These are phyloP conservation scores for Saturnispora sanitii DNA, from an alignment of 805 yeast species.

Conservation along the genomic window DNA sequence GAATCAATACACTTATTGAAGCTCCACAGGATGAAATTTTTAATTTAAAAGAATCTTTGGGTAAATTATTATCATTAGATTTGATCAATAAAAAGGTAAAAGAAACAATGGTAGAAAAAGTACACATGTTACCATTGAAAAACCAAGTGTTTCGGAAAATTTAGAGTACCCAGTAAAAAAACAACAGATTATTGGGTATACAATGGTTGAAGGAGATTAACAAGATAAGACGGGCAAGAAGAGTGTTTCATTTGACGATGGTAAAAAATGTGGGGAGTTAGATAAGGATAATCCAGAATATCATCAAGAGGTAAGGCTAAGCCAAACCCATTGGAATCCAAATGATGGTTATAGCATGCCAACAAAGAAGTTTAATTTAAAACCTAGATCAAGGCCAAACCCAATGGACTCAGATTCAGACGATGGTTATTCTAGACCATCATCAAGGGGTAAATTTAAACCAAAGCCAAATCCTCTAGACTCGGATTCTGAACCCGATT, in stretches of 20 bases:
- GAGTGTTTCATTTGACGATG: too few relatives aligned
- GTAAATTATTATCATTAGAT: conserved; percentile 37
- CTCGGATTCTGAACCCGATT: conserved; percentile 6
- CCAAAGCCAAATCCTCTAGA: neutral
- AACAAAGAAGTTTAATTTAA: neutral
- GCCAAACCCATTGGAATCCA: too few relatives aligned
- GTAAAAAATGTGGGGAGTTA: too few relatives aligned
- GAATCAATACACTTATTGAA: conserved; percentile 58
- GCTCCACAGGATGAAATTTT: conserved; percentile 47
- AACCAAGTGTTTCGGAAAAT: too few relatives aligned
- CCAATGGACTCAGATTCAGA: conserved; percentile 2
- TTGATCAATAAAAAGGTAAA: conserved; percentile 33
- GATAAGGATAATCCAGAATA: too few relatives aligned
- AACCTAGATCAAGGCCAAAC: neutral
- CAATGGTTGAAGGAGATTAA: too few relatives aligned
- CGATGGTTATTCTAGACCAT: neutral
- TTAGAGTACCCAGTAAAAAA: too few relatives aligned
- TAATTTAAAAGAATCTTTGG: conserved; percentile 35
- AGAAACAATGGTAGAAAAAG: conserved; percentile 32
- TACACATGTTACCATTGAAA: conserved; percentile 30
- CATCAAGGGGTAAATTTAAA: neutral
- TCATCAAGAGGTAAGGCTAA: too few relatives aligned
- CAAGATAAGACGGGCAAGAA: too few relatives aligned
- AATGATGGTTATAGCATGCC: too few relatives aligned
- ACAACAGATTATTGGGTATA: too few relatives aligned